Base-by-base conservation (phyloP, 352 stramenopile species). In the Pythium periplocum region DNA sequence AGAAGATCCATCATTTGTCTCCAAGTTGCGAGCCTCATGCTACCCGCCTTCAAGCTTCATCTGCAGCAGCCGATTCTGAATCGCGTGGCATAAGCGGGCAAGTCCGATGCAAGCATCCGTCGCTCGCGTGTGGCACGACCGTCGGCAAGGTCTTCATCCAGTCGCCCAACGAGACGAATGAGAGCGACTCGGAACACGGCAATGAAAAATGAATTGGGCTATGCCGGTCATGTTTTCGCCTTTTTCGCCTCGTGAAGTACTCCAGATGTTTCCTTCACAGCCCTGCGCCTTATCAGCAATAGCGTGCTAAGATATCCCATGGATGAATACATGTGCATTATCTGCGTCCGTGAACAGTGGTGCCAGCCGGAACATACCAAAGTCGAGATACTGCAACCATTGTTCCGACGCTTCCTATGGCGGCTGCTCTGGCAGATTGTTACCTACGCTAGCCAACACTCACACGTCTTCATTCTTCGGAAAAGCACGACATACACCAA, bases 31-130 rank as follows among this genome's bases (percentile, higher is more conserved):
- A 26, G 17, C 17, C 0, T 26, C 17, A 93, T 93, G 83, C 63
- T 87, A 49, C 79, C 80, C 2, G 75, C 77, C 46, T 93, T 91
- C 70, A 80, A 93, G 59, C 69, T 93, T 58, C 78, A 91, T 46
- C 61, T 93, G 49, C 81, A 85, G 51, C 81, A 93, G 59, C 75
- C 78, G 26, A 86, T 93, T 57, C 71, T 90, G 6, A 64, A 83
- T 61, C 81, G 83, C 36, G 74, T 89, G 51, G 83, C 75, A 4
- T 68, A 86, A 39, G 71, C 91, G 2, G 80, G 80, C 45, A 86
- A 83, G 53, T 93, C 93, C 57, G 84, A 96, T 62, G 17, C 17
- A 26, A 26, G 17, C 17, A 26, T 26, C 17, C 17, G 17, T 26
- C 17, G 17, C 17, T 26, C 17, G 17, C 17, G 17, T 26, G 17